Evolutionary conservation across 352 stramenopile species (phyloP), one percentile per base, ranked within the genome.

Genomic region (Phytophthora vignae): DNA sequence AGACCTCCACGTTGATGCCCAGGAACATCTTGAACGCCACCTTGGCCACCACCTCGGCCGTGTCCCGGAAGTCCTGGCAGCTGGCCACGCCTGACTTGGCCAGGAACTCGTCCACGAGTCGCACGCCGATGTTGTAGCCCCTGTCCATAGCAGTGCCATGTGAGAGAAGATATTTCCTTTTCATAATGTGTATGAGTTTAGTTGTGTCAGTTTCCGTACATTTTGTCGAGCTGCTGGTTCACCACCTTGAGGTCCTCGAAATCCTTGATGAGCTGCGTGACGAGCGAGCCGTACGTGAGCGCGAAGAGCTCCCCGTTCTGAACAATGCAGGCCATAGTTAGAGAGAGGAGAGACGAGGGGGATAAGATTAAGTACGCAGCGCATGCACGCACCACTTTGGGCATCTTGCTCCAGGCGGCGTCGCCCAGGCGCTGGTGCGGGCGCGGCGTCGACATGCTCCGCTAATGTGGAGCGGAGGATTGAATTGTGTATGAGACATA

Each of bases 11-110:
- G 50, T 88, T 95, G 60, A 99, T 90, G n/a, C 98, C 98, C 21
- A 99, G 76, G 73, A 99, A 99, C 98, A 99, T 99, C 76, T 98
- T 98, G 73, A 99, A 99, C 7, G 95, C 97, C 27, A 98, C 91
- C 67, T 99, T 98, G 40, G 95, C 90, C 61, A 99, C 88, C 27
- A 99, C 92, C 57, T 99, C 96, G 29, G 94, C 86, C 15, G 97
- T 99, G 64, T 99, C 96, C 38, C 85, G 85, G 49, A 99, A 97
- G 76, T 98, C 92, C 59, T 85, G 69, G 74, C 93, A 98, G 52
- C 53, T 78, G 57, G 62, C 78, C 7, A 96, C 82, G 15, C 95
- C 89, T 33, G 93, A 96, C 83, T 99, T 99, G 76, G 96, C 95
- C 12, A 99, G 76, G 70, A 99, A 99, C 77, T 99, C 98, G 77